A percentile compares a stretch with the other conserved stretches of the same genome.
phyloP scores from a whole-genome alignment of 495 filamentous ascomycete species.

The Daldinia concentrica region DNA sequence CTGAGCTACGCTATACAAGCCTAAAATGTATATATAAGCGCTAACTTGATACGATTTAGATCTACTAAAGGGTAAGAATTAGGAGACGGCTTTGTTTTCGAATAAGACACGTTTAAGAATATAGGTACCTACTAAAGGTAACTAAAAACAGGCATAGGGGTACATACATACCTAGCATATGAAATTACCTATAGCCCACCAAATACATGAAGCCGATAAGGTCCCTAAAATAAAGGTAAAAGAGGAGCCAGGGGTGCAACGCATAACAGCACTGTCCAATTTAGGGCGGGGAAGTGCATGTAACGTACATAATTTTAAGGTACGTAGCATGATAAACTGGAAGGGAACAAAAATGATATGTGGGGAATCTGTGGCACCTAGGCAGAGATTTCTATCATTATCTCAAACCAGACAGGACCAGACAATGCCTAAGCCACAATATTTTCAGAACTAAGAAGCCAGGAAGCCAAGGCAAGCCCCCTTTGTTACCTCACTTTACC shows the following conservation, averaged over 20 bases:
- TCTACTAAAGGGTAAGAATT: not conserved
- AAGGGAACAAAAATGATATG: not conserved
- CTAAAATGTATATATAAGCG: not conserved
- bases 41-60: not conserved
- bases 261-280: not conserved
- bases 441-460: not conserved
- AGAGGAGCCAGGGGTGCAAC: constrained; percentile 16
- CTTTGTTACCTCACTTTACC: not conserved
- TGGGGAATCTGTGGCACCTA: not conserved
- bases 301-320: not conserved
- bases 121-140: no score
- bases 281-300: constrained; percentile 28
- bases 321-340: no score
- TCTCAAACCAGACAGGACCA: not conserved
- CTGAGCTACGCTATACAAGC: not conserved
- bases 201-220: constrained; percentile 4
- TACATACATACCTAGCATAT: no score
- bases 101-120: not conserved
- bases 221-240: not conserved
- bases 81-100: not conserved
- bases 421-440: constrained; percentile 12
- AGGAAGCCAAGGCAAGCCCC: not conserved
- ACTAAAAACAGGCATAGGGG: no score
- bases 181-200: not conserved
- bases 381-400: constrained; percentile 6